Conservation (phyloP, 106 monocot genomes). For the Phalaenopsis equestris region DNA sequence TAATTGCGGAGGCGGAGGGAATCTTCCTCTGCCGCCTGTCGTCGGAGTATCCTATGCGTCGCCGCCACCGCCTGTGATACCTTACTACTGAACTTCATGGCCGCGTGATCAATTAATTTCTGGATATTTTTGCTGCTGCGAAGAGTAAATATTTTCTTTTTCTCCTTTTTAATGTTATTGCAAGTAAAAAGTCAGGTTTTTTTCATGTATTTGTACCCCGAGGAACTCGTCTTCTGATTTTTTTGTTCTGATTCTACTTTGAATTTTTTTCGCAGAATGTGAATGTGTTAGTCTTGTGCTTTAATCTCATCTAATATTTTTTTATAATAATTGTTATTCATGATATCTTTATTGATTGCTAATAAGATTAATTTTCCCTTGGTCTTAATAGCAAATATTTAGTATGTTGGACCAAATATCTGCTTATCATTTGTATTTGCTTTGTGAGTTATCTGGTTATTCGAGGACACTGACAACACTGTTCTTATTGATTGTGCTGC, state of each 20-base stretch:
- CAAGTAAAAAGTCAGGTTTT: neutral
- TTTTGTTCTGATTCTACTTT: neutral
- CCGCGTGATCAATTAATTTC: neutral
- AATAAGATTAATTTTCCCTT: too few relatives aligned
- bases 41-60: constrained; percentile 15
- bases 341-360: too few relatives aligned
- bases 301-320: too few relatives aligned
- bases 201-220: neutral
- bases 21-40: constrained; percentile 7
- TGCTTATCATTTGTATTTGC: too few relatives aligned
- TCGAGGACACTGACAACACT: too few relatives aligned
- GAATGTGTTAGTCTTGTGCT: neutral
- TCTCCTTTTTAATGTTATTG: neutral
- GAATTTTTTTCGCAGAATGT: neutral
- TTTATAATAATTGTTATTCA: too few relatives aligned
- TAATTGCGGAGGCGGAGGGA: neutral
- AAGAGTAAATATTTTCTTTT: neutral
- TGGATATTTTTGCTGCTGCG: neutral
- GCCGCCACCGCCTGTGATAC: constrained; percentile 13
- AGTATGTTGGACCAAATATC: too few relatives aligned
- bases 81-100: constrained; percentile 3
- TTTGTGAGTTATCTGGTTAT: too few relatives aligned
- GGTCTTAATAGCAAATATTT: too few relatives aligned
- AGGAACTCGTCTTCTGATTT: neutral
- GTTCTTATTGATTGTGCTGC: too few relatives aligned